These are phyloP conservation scores for Kazachstania taianensis DNA, from an alignment of 805 yeast species.

Conservation along the genomic window DNA sequence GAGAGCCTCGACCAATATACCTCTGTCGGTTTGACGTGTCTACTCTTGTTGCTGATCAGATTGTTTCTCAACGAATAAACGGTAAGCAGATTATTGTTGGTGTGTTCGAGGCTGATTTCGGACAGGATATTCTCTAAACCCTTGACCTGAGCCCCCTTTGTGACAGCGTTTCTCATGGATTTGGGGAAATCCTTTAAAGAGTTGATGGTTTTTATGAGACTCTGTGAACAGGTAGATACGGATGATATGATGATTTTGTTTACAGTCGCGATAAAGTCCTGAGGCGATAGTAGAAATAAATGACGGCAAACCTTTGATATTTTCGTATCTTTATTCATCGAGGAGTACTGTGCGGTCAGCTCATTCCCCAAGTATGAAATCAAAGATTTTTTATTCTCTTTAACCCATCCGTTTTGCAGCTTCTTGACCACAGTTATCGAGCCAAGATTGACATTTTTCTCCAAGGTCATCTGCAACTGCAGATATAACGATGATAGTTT, in stretches of 20 bases:
- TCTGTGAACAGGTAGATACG: conserved; percentile 13
- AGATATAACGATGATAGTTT: conserved; percentile 19
- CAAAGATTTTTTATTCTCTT: conserved; percentile 17
- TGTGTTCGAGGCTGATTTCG: conserved; percentile 8
- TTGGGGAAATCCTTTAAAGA: conserved; percentile 20
- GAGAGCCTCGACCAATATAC: conserved; percentile 23
- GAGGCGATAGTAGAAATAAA: conserved; percentile 13
- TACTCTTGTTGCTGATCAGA: conserved; percentile 14
- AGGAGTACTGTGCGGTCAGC: conserved; percentile 4
- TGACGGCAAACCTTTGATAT: not conserved
- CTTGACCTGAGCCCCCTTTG: conserved; percentile 10
- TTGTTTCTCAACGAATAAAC: not conserved
- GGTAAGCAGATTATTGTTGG: conserved; percentile 1
- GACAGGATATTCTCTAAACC: conserved; percentile 14
- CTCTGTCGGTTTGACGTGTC: too few relatives aligned
- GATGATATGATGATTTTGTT: conserved; percentile 18
- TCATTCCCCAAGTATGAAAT: conserved; percentile 10
- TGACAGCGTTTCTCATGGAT: conserved; percentile 15
- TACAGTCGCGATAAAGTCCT: conserved; percentile 16
- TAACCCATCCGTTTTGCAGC: conserved; percentile 13
- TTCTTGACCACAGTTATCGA: conserved; percentile 21
- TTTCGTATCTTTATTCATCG: conserved; percentile 8
- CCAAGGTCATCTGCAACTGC: conserved; percentile 18
- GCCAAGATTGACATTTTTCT: conserved; percentile 20
- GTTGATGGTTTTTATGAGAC: conserved; percentile 20